Evolutionary conservation across 345 rosid species (phyloP), one percentile per base, ranked within the genome.

Genomic region (Passiflora organensis): DNA sequence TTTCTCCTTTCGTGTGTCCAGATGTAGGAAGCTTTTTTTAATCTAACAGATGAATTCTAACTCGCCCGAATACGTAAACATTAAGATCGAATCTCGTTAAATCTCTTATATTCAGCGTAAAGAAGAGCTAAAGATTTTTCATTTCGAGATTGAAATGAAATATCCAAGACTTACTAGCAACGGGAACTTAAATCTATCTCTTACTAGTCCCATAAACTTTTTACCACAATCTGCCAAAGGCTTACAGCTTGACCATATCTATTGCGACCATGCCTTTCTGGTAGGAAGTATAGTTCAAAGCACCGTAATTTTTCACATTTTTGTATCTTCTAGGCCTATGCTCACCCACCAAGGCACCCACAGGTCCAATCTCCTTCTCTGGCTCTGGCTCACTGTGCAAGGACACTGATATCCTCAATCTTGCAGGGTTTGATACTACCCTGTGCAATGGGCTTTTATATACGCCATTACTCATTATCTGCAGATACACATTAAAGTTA

Each of bases 401-500:
- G 0, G 60, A 51, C 42, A 45, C 24, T 1, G 60, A 56, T 17
- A 45, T 1, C 43, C 60, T 44, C 25, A 44, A 11, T 16, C 16
- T 44, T 9, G 25, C 60, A 0, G 25, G 5, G 42, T 56, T 56
- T 13, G 60, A 42, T 22, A 43, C 17, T 0, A 28, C 60, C 12
- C 60, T 43, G 39, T 43, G 60, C 38, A 43, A 12, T 25, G 50
- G 60, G 42, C 60, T 43, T 18, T 28, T 56, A 22, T 43, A 56
- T 22, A 48, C 34, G 22, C 52, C 52, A 48, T 48, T 23, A 24
- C 52, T 41, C 43, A 41, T 41, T 41, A 41, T 41, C 43, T 41
- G 43, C 34, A 28, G 5, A 28, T 8, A 28, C 3, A 28, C 8
- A 28, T 28, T 28, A 28, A 28, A 28, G 3, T 8, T 2, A 28